These are phyloP conservation scores for Ceratocystis eucalypticola DNA, from an alignment of 2,329 filamentous ascomycete genomes.

Conservation along the genomic window DNA sequence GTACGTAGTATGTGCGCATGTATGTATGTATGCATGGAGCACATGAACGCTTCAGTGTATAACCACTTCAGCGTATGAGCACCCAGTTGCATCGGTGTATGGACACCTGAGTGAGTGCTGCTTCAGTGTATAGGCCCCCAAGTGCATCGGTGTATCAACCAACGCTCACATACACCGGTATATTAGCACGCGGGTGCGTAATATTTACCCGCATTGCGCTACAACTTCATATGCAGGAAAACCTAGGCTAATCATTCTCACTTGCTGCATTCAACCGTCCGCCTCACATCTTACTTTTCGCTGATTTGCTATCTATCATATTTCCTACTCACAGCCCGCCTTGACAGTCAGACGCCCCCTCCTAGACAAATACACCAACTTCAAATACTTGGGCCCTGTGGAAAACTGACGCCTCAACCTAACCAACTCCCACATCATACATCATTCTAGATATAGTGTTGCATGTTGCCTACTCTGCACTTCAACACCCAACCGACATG, in stretches of 20 bases:
- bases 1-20: too few relatives aligned
- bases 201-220: not conserved
- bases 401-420: not conserved
- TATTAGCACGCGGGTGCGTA: too few relatives aligned
- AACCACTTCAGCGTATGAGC: not conserved
- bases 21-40: not conserved
- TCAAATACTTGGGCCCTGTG: too few relatives aligned
- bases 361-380: too few relatives aligned
- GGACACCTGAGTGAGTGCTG: not conserved
- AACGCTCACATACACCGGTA: not conserved
- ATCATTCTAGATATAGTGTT: not conserved
- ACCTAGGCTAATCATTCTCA: too few relatives aligned
- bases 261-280: too few relatives aligned
- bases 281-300: too few relatives aligned
- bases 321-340: too few relatives aligned
- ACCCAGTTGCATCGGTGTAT: not conserved
- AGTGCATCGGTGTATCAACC: not conserved
- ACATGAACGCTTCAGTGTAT: not conserved
- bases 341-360: too few relatives aligned
- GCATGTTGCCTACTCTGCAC: not conserved
- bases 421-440: not conserved
- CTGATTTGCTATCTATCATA: too few relatives aligned
- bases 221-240: too few relatives aligned
- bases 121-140: not conserved
- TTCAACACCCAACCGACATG: not conserved